A percentile compares a stretch with the other conserved stretches of the same genome.
phyloP scores from a whole-genome alignment of 345 rosid genomes.

The Moricandia arvensis region DNA sequence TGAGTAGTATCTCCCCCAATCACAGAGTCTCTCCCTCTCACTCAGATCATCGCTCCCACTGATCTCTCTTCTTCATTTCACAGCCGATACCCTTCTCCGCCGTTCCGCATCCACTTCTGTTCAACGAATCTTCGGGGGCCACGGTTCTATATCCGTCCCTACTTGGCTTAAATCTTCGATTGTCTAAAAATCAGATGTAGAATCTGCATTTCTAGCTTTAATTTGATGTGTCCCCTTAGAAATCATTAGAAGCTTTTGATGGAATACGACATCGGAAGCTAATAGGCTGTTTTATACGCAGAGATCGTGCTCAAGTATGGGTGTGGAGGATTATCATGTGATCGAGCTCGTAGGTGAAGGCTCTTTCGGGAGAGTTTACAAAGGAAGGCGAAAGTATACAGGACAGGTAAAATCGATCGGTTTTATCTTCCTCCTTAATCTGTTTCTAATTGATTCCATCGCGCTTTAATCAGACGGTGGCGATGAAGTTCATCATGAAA shows the following conservation, averaged over 20 bases:
- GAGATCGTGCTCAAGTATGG: conserved; percentile 44
- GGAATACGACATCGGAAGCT: background rate
- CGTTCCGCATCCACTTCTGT: background rate
- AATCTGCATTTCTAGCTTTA: conserved; percentile 4
- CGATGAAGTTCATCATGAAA: conserved; percentile 73
- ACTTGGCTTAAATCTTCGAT: background rate
- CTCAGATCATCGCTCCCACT: too few relatives aligned
- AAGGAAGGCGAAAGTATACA: background rate
- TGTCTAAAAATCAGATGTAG: background rate
- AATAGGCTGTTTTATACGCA: background rate
- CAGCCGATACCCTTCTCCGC: background rate
- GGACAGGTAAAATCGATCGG: background rate
- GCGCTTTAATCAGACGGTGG: background rate
- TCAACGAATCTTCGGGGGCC: conserved; percentile 1
- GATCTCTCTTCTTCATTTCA: background rate
- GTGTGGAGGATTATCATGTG: conserved; percentile 82
- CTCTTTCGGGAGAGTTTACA: conserved; percentile 27
- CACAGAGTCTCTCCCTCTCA: too few relatives aligned
- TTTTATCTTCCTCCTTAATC: background rate
- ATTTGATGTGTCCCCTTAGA: background rate
- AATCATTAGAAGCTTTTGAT: background rate
- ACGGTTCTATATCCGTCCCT: background rate
- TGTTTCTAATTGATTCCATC: background rate
- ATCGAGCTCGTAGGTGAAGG: conserved; percentile 97
- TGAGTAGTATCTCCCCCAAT: too few relatives aligned